Evolutionary conservation across 352 stramenopile species (phyloP), one percentile per base, ranked within the genome.

Genomic region (Globisporangium emineosum): DNA sequence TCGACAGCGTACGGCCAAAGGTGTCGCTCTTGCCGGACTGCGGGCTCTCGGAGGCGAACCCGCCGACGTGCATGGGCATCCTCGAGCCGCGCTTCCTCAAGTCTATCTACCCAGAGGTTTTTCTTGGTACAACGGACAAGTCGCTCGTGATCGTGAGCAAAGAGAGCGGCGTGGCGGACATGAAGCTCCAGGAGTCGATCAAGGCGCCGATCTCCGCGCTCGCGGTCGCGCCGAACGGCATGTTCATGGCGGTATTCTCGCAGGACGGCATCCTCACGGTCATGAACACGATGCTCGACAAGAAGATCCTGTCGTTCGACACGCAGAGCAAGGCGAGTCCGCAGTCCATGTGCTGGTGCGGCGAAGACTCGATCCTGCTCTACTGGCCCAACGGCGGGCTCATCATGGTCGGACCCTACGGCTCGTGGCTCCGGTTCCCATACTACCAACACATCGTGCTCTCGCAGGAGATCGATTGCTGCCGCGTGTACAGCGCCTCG

Each of bases 241-340:
- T 96, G 57, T 98, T 98, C 66, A 89, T 99, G 77, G 94, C 96
- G n/a, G 91, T 97, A 55, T 98, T 98, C 67, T 96, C 93, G 8
- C 89, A 97, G 62, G 86, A 97, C 56, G 94, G 92, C 8, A 90
- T 97, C 57, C 76, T 99, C 27, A 98, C 93, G 3, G 96, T 99
- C 21, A 86, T 99, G 54, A 98, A 95, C 35, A 98, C 94, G n/a
- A 96, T 90, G 61, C 97, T 98, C 70, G 92, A 98, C 79, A 98
- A 97, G 63, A 98, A 93, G 70, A 91, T 94, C 57, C 55, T 96
- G 69, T 82, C 82, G 21, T 96, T 96, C 65, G 87, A 96, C 72
- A 93, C 87, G 32, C 81, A 93, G 76, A 93, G 79, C 67, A 92
- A 90, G 66, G 73, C 82, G 4, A 88, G 75, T 65, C 87, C 88